These are phyloP conservation scores for Silene latifolia DNA, from an alignment of 148 eudicot genomes.

Conservation along the genomic window DNA sequence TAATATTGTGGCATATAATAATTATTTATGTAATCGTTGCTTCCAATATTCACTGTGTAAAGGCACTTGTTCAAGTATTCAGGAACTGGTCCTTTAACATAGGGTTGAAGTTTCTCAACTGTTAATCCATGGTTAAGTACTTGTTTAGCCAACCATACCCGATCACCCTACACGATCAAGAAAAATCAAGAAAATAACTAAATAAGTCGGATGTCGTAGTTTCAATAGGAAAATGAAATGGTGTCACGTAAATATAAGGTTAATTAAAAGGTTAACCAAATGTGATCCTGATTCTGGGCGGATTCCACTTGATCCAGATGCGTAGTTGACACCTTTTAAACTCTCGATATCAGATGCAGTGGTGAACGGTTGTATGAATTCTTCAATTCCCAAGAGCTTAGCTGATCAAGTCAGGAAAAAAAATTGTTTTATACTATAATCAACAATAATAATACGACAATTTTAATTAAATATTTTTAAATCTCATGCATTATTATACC, in stretches of 20 bases:
- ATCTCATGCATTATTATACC: no score
- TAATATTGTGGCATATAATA: slow-evolving; percentile 38
- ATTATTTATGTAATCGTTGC: slow-evolving; percentile 59
- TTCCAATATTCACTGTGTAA: slow-evolving; percentile 40
- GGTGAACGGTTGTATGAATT: slow-evolving; percentile 41
- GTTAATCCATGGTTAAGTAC: not conserved
- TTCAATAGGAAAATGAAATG: no score
- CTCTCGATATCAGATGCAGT: slow-evolving; percentile 35
- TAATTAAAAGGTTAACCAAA: slow-evolving; percentile 28
- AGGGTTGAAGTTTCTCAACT: not conserved
- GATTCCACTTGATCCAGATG: slow-evolving; percentile 68
- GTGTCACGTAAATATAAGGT: no score
- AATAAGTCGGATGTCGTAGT: no score
- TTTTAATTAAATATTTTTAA: no score
- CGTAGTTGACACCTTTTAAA: slow-evolving; percentile 60
- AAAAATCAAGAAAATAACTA: no score
- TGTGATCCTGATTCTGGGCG: slow-evolving; percentile 48
- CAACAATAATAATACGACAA: no score
- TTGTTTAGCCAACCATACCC: slow-evolving; percentile 25
- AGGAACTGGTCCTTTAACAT: slow-evolving; percentile 14
- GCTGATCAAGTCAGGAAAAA: slow-evolving; percentile 24
- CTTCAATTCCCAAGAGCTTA: slow-evolving; percentile 44
- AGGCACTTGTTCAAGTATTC: slow-evolving; percentile 20
- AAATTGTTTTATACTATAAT: no score
- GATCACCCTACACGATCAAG: slow-evolving; percentile 22